Evolutionary conservation across 2,329 filamentous ascomycete genomes (phyloP), one percentile per base, ranked within the genome.

Genomic region (Botrytis paeoniae): DNA sequence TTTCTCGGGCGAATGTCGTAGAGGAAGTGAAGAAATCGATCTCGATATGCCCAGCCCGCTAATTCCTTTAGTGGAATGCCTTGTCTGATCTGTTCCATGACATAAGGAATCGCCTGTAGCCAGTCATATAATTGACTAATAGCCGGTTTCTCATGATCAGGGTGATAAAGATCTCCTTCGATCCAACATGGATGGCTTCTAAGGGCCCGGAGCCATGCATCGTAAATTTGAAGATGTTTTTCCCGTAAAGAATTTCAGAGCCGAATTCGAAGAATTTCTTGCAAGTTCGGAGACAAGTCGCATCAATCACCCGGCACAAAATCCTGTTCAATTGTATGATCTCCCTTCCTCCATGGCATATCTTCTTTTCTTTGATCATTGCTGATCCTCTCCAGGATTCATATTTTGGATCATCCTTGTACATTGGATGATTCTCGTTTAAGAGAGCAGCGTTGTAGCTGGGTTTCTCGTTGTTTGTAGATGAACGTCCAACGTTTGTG

Each of bases 21-120:
- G 8, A 75, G 48, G 32, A 73, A 77, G 29, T 73, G 61, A 2
- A 75, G 62, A 63, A 77, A 76, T 9, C 22, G 64, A 45, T 75
- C 73, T 37, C 70, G 66, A 37, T 75, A 75, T 0, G 71, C 48
- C 75, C 74, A 75, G 1, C 74, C 72, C 7, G 25, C 43, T 3
- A 74, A 48, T 29, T 63, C 32, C n/a, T 18, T 35, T 9, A 69
- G 14, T 16, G 62, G 63, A 20, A 72, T 25, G 4, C 29, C 66
- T 35, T 63, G 20, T 37, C 20, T 2, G 8, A 74, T 54, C 32
- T 68, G 41, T 1, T 35, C 41, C 16, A 68, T 68, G n/a, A 41
- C 43, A 25, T 37, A 48, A 8, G 25, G 22, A 10, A 68, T 45
- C 9, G 29, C 41, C 22, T 64, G 62, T 29, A 25, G 37, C 62